phyloP scores from a whole-genome alignment of 2,329 filamentous ascomycete genomes.

The Aspergillus alliaceus region DNA sequence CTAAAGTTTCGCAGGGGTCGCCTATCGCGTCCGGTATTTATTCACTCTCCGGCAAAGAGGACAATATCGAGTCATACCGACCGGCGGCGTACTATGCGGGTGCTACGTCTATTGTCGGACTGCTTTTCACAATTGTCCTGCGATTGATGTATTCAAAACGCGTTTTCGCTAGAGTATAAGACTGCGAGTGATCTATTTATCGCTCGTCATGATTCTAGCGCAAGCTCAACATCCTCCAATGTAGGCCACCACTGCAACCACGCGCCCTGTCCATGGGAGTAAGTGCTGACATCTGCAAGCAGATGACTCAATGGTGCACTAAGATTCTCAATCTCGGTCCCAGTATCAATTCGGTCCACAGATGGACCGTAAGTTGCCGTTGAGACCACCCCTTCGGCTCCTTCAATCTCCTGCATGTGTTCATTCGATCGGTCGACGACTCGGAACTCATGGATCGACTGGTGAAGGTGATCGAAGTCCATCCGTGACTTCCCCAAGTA shows the following conservation, averaged over 20 bases:
- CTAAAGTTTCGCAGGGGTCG: background rate
- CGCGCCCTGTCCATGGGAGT: background rate
- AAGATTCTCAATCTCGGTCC: background rate
- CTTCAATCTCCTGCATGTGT: slow-evolving; percentile 1
- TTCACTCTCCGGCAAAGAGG: background rate
- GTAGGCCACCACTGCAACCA: slow-evolving; percentile 4
- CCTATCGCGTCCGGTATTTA: background rate
- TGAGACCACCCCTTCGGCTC: background rate
- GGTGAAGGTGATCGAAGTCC: background rate
- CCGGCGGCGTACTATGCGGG: background rate
- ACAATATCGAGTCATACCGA: background rate
- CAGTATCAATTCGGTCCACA: background rate
- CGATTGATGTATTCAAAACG: background rate
- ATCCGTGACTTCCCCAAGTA: background rate
- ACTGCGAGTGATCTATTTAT: background rate
- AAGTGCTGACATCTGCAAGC: background rate
- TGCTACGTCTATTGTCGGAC: background rate
- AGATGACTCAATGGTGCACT: background rate
- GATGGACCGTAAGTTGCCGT: background rate
- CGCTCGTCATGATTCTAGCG: background rate
- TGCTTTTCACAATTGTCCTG: background rate
- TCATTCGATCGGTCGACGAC: background rate
- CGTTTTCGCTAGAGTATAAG: background rate
- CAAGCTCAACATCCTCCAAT: background rate
- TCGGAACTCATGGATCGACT: slow-evolving; percentile 1